A percentile compares a stretch with the other conserved stretches of the same genome.
Evolutionary conservation across 192 early-diverging fungal genomes (phyloP).

Genomic region (Backusella morwellensis): DNA sequence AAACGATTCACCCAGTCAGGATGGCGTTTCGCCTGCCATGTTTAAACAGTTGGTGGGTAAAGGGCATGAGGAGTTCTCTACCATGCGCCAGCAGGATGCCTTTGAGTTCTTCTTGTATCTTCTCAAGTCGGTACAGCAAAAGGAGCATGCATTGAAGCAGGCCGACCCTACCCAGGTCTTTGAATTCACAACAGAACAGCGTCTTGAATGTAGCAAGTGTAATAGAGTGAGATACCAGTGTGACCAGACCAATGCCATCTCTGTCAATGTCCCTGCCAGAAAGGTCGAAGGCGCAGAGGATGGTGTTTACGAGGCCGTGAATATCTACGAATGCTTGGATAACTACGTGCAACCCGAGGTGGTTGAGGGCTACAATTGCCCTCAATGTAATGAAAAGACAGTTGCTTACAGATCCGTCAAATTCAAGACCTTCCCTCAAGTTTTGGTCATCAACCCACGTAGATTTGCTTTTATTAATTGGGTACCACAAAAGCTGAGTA

Average conservation of each 20-base stretch:
- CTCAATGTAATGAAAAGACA: conserved; percentile 58
- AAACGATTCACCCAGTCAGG: conserved; percentile 53
- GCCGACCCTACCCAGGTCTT: conserved; percentile 62
- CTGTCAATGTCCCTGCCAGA: conserved; percentile 73
- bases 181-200: conserved; percentile 78
- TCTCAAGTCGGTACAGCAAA: conserved; percentile 69
- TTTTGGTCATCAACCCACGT: conserved; percentile 66
- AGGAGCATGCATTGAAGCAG: conserved; percentile 62
- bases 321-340: conserved; percentile 67
- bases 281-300: conserved; percentile 22
- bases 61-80: conserved; percentile 91
- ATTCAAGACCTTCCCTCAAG: conserved; percentile 77
- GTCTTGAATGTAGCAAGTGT: conserved; percentile 86
- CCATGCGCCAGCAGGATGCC: conserved; percentile 99
- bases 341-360: conserved; percentile 49
- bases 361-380: conserved; percentile 62
- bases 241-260: conserved; percentile 49
- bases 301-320: conserved; percentile 48
- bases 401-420: conserved; percentile 40
- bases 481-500: conserved; percentile 73
- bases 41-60: conserved; percentile 88
- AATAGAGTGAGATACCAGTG: conserved; percentile 74
- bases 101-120: conserved; percentile 91
- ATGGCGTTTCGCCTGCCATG: conserved; percentile 87
- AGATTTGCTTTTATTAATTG: conserved; percentile 79